phyloP scores from a whole-genome alignment of 345 rosid genomes.

The Trapa bicornis region DNA sequence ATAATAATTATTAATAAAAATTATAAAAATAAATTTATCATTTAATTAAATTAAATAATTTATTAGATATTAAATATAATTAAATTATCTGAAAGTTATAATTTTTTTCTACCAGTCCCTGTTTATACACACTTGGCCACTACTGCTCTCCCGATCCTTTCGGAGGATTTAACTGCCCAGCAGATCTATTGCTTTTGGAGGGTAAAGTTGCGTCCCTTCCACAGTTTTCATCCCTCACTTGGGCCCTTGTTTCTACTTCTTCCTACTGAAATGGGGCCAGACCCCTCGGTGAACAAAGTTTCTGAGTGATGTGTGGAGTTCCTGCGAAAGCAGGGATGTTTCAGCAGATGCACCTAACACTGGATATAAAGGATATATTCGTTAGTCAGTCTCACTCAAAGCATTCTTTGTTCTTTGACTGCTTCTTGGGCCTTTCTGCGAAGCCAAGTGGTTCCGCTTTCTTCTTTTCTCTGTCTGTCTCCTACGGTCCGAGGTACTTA shows the following conservation, averaged over 20 bases:
- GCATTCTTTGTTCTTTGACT: not conserved
- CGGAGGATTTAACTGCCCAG: slow-evolving; percentile 2
- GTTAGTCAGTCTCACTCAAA: not conserved
- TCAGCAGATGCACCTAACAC: not conserved
- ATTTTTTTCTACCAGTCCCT: slow-evolving; percentile 3
- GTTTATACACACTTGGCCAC: slow-evolving; percentile 10
- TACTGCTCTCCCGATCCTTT: slow-evolving; percentile 10
- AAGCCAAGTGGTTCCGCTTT: not conserved
- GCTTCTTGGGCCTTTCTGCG: not conserved
- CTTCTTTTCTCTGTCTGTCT: not conserved
- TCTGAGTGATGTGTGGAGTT: not conserved
- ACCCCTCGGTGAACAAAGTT: not conserved
- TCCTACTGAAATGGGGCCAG: not conserved
- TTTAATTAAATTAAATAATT: too few relatives aligned
- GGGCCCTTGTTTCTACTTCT: not conserved
- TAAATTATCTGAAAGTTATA: too few relatives aligned
- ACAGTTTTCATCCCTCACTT: not conserved
- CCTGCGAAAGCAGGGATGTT: not conserved
- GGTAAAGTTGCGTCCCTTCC: slow-evolving; percentile 21
- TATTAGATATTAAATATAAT: too few relatives aligned
- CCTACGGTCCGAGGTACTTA: not conserved
- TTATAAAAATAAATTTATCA: too few relatives aligned
- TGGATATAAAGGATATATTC: not conserved
- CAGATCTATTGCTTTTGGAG: slow-evolving; percentile 30
- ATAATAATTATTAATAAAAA: too few relatives aligned